Evolutionary conservation across 2,329 filamentous ascomycete genomes (phyloP), one percentile per base, ranked within the genome.

Genomic region (Cytospora leucostoma): DNA sequence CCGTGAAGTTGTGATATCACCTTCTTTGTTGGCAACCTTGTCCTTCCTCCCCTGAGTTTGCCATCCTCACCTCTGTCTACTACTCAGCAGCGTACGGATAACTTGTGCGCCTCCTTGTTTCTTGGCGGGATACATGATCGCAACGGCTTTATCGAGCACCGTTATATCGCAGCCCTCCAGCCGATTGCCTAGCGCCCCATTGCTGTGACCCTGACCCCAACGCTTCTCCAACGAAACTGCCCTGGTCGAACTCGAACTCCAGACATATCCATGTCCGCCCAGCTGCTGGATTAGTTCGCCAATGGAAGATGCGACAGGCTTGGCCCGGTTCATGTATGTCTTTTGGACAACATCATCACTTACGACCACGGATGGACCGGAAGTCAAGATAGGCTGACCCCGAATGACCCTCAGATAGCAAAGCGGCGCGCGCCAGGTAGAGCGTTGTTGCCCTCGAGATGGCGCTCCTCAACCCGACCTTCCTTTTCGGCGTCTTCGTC

Each of bases 401-500:
- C 54, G 49, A 6, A 54, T 60, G 59, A 34, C 35, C 40, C n/a
- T 21, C 54, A 66, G 62, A 65, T 62, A 65, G 65, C 21, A 62
- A 52, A 63, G 44, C 64, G 64, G 64, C 65, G 56, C 58, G 59
- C 66, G 62, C 62, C 44, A 63, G 66, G 62, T 67, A 67, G 65
- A 66, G 65, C 65, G 65, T 55, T 57, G 69, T 65, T 59, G 64
- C 61, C 54, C 59, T 69, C 72, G 74, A 70, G 69, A 89, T 89
- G 87, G 86, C 87, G 72, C 82, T 88, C 70, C 78, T 88, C 70
- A 87, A 84, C 72, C 89, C 89, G 70, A 91, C 94, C 69, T 97
- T 97, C 74, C 79, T 97, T 68, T 86, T 96, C 72, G 94, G 94
- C 74, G 82, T 96, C 70, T 72, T 93, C 74, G 87, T 98, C 70